A percentile compares a stretch with the other conserved stretches of the same genome.
phyloP scores from a whole-genome alignment of 2,329 filamentous ascomycete species.

The Fusarium chuoi region DNA sequence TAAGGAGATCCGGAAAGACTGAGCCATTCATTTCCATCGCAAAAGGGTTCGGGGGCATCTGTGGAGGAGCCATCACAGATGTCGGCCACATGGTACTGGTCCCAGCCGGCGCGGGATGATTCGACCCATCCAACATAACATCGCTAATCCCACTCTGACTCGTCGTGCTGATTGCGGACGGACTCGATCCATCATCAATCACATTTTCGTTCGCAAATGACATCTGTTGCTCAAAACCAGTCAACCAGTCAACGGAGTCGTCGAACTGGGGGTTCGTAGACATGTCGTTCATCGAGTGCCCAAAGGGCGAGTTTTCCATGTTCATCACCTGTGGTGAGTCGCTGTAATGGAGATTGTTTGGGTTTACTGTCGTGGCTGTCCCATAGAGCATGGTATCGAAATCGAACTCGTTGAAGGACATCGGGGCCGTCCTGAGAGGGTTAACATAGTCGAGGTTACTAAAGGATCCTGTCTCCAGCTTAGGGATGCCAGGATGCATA shows the following conservation, averaged over 20 bases:
- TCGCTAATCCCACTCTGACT: constrained; percentile 94
- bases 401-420: constrained; percentile 68
- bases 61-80: constrained; percentile 74
- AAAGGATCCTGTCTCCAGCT: constrained; percentile 82
- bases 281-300: constrained; percentile 67
- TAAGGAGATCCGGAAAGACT: constrained; percentile 81
- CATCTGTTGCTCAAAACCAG: constrained; percentile 82
- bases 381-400: constrained; percentile 71
- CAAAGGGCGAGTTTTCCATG: constrained; percentile 72
- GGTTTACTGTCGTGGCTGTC: constrained; percentile 73
- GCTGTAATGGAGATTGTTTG: constrained; percentile 83
- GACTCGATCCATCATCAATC: constrained; percentile 92
- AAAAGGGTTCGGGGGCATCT: constrained; percentile 75
- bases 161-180: constrained; percentile 93
- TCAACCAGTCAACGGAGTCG: constrained; percentile 83
- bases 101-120: constrained; percentile 66
- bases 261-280: constrained; percentile 71
- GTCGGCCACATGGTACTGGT: constrained; percentile 75
- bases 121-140: constrained; percentile 86
- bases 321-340: constrained; percentile 77
- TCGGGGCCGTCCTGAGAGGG: constrained; percentile 79
- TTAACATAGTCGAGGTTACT: constrained; percentile 71
- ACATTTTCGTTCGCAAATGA: constrained; percentile 80
- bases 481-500: constrained; percentile 75
- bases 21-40: constrained; percentile 78